Evolutionary conservation across 2,329 filamentous ascomycete genomes (phyloP), one percentile per base, ranked within the genome.

Genomic region (Cercospora sp.): DNA sequence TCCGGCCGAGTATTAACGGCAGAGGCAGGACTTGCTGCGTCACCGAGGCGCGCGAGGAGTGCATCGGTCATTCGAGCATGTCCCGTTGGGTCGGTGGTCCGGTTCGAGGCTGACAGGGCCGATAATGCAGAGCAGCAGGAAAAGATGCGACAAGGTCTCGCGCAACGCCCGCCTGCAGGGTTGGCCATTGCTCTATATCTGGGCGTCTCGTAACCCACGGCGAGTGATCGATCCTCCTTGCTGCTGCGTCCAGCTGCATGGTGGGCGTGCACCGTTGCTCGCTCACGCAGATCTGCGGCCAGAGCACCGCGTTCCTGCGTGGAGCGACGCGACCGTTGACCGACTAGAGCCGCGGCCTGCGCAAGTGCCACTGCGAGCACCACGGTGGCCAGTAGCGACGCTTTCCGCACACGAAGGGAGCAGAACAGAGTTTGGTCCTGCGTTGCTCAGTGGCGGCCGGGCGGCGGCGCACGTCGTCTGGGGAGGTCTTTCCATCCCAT

Each of bases 11-110:
- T 24, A 73, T 71, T 65, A 74, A 67, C 43, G 72, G 73, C 61
- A 71, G 68, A 26, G 69, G 69, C 65, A 66, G 68, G 61, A 72
- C 68, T 65, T 73, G 71, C 66, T 64, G 68, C 51, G 65, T 68
- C 32, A 74, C 70, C 55, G 71, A 71, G 58, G 69, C 68, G 40
- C 68, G 70, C 61, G 62, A 32, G 51, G 62, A 64, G 62, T 64
- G 62, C 62, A 64, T 64, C 62, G 53, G 26, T 58, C 51, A 64
- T 43, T 40, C 62, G 32, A 28, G 55, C 62, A 64, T 64, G 30
- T 64, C 45, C 43, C 34, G 57, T 16, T 21, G 26, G 18, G 61
- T 63, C 62, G 37, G 51, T 64, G 32, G 62, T 57, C 49, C 49
- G 37, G 49, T 51, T 57, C 45, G 43, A 63, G 26, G 61, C 59